These are phyloP conservation scores for Solanum raphanifolium DNA, from an alignment of 257 asterid species.

Conservation along the genomic window DNA sequence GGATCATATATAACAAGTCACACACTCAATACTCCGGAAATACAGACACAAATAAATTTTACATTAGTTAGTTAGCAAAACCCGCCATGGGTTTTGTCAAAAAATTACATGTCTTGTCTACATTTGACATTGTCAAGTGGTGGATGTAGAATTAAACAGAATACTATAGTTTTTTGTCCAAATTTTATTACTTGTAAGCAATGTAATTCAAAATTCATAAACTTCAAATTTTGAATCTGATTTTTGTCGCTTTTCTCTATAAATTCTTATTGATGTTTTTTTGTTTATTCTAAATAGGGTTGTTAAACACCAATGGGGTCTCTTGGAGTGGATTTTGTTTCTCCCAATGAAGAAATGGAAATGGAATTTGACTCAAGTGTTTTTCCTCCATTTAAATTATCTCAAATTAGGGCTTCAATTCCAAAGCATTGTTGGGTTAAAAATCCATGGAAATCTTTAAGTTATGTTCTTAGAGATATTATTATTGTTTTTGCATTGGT, in stretches of 20 bases:
- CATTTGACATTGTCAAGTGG: neutral
- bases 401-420: constrained; percentile 28
- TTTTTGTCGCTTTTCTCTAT: neutral
- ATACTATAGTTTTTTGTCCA: neutral
- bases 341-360: neutral
- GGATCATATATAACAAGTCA: neutral
- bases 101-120: neutral
- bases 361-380: constrained; percentile 20
- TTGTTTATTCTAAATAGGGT: neutral
- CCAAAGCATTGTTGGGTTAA: constrained; percentile 40
- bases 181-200: neutral
- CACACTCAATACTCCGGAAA: neutral
- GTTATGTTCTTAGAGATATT: constrained; percentile 27
- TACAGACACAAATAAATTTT: neutral
- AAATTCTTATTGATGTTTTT: neutral
- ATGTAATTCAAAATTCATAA: neutral
- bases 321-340: neutral
- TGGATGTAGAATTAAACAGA: neutral
- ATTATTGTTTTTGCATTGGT: constrained; percentile 6
- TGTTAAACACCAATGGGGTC: neutral
- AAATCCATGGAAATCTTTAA: constrained; percentile 22
- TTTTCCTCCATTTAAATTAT: constrained; percentile 27
- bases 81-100: neutral
- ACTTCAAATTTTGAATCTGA: neutral
- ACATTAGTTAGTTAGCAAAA: neutral